phyloP scores from a whole-genome alignment of 441 rosid species.

The Corymbia calophylla region DNA sequence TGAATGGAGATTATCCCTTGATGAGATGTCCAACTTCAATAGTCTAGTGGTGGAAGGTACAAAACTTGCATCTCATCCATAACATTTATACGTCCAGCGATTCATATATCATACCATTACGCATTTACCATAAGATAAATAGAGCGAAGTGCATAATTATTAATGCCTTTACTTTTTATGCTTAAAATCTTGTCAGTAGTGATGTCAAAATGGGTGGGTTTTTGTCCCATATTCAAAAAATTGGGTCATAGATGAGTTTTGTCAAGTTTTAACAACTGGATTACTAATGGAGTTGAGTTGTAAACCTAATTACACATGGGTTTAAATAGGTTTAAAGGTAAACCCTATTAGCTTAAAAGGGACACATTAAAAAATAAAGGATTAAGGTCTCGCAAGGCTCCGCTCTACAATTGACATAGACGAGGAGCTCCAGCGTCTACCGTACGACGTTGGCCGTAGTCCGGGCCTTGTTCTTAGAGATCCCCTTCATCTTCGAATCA shows the following conservation, averaged over 20 bases:
- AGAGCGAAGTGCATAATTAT: neutral
- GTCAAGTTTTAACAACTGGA: too few species aligned
- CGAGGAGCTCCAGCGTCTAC: conserved; percentile 81
- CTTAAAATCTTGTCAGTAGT: too few species aligned
- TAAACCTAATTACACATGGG: too few species aligned
- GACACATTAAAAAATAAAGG: neutral
- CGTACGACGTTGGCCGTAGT: conserved; percentile 70
- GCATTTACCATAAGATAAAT: neutral
- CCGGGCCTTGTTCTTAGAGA: conserved; percentile 85
- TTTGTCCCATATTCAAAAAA: too few species aligned
- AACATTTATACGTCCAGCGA: neutral
- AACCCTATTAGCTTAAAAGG: too few species aligned
- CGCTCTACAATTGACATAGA: conserved; percentile 20
- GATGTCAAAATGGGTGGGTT: too few species aligned
- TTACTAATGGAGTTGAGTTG: too few species aligned
- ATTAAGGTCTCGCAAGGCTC: conserved; percentile 29
- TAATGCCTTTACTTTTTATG: too few species aligned
- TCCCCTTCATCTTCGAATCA: conserved; percentile 65
- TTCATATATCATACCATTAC: neutral
- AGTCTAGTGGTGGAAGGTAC: neutral
- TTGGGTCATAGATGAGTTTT: too few species aligned
- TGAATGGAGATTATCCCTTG: neutral
- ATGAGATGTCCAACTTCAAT: neutral
- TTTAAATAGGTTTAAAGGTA: too few species aligned
- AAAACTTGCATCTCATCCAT: neutral